Evolutionary conservation across 768 basidiomycete genomes (phyloP), one percentile per base, ranked within the genome.

Genomic region (Kwoniella sp.): DNA sequence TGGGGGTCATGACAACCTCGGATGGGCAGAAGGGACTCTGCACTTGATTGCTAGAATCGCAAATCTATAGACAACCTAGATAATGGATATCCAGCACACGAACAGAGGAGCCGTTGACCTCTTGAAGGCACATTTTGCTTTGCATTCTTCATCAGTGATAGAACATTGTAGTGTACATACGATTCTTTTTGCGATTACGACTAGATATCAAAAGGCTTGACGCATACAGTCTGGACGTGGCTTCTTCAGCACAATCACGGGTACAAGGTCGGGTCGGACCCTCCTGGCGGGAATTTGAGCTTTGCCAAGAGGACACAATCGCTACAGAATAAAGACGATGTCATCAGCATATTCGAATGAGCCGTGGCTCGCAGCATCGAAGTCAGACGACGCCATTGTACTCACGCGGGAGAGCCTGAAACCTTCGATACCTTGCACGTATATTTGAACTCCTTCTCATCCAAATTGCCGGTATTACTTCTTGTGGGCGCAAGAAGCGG

Each of bases 1-100:
- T 22, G 79, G 79, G 2, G 79, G 77, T 22, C 79, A 80, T 56
- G 74, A 78, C 57, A 55, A 69, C 38, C 41, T 77, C 2, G 76
- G 73, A 8, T 73, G 69, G 65, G 71, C 69, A 25, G 77, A 80
- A 45, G 77, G 79, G 8, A 70, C 71, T 1, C 58, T 75, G 15
- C 75, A 80, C 55, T 55, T 80, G 22, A 72, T 80, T 15, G 56
- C 53, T 22, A 41, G 59, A 26, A 55, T 73, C n/a, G 75, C 75
- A 1, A 60, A 47, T 13, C 37, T 73, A n/a, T 70, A 52, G 30
- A 28, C 4, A 28, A n/a, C n/a, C n/a, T n/a, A n/a, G n/a, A n/a
- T n/a, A n/a, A n/a, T n/a, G n/a, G n/a, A n/a, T n/a, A n/a, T n/a
- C n/a, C n/a, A n/a, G n/a, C n/a, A n/a, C n/a, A n/a, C n/a, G n/a